Base-by-base conservation (phyloP, 805 yeast species). In the Pichia gijzeniarum region DNA sequence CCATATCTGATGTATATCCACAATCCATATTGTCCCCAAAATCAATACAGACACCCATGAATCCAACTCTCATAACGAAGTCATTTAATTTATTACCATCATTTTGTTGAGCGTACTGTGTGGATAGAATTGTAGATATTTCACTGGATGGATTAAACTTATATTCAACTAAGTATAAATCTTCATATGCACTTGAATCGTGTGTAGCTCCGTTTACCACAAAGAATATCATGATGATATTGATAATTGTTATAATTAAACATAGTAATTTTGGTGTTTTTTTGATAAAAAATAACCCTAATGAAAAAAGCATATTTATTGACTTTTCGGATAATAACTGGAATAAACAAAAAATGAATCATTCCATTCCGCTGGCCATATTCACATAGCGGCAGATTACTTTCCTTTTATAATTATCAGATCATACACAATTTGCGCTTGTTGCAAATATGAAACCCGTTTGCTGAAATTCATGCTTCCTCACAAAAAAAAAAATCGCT, bases 141-240 rank as follows among this genome's bases (percentile, higher is more conserved):
- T 47, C 51, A 33, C 48, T 48, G 14, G 37, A 34, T 14, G 45
- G 31, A 25, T 48, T 44, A 17, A 47, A 48, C 18, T 18, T 20
- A 22, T 41, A 44, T 39, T 50, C 53, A 1, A 45, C 35, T 8
- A 48, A 38, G 34, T 48, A 50, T n/a, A 50, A 25, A 20, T 35
- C 40, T 5, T 49, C 27, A 18, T 48, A 50, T 2, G 46, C 51
- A 14, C 32, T 13, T 17, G 48, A 43, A 35, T 50, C 40, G 38
- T 50, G 53, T 3, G 53, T 50, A 17, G 51, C 40, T 20, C 51
- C 49, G 25, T 45, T 50, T 37, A 45, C 44, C 13, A 50, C 51
- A 45, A 50, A 44, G 33, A 50, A 50, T 5, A 50, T 18, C 49
- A 50, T 44, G 8, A 50, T 38, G 32, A 50, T 43, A 30, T 44